A percentile compares a stretch with the other conserved stretches of the same genome.
Evolutionary conservation across 495 filamentous ascomycete genomes (phyloP).

Genomic region (Penicilliopsis zonata): DNA sequence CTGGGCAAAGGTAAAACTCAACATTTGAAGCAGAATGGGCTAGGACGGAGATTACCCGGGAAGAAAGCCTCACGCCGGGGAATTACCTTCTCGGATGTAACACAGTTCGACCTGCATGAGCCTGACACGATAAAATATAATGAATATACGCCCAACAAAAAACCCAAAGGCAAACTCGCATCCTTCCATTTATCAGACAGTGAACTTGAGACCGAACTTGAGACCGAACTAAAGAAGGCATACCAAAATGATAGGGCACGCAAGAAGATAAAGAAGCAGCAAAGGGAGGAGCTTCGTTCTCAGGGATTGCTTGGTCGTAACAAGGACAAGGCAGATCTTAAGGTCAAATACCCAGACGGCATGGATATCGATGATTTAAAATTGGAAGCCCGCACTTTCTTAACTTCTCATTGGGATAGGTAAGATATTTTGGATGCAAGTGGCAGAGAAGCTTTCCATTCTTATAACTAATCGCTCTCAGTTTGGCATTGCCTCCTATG

Average conservation of each 20-base stretch:
- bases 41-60: neutral
- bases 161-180: constrained; percentile 43
- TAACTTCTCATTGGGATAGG: constrained; percentile 51
- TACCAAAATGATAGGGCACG: constrained; percentile 64
- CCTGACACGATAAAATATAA: constrained; percentile 79
- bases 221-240: constrained; percentile 41
- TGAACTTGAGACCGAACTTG: constrained; percentile 67
- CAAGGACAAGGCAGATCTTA: constrained; percentile 49
- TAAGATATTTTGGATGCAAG: constrained; percentile 27
- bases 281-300: constrained; percentile 65
- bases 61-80: constrained; percentile 44
- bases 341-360: constrained; percentile 58
- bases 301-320: constrained; percentile 68
- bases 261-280: constrained; percentile 76
- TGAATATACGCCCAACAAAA: constrained; percentile 44
- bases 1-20: neutral
- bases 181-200: constrained; percentile 29
- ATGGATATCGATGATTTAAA: constrained; percentile 62
- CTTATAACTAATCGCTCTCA: constrained; percentile 19
- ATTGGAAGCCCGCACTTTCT: constrained; percentile 57
- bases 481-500: constrained; percentile 75
- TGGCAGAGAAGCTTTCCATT: neutral
- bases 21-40: neutral
- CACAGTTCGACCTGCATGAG: constrained; percentile 45
- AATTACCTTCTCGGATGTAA: constrained; percentile 51